phyloP scores from a whole-genome alignment of 441 rosid species.

The Jatropha podagrica region DNA sequence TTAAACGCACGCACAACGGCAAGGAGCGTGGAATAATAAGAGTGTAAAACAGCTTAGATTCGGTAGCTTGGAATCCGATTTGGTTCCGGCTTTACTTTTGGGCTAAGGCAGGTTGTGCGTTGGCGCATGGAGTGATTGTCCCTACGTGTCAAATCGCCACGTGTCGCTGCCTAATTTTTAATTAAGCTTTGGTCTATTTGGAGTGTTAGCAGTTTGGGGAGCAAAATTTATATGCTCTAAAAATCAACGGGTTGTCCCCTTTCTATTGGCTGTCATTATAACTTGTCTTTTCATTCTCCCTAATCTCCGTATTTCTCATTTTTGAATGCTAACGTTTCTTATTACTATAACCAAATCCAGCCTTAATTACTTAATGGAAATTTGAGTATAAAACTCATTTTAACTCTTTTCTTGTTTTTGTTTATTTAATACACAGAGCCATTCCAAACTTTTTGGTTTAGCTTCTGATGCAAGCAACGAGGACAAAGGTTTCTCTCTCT shows the following conservation, averaged over 20 bases:
- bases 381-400: too few relatives aligned
- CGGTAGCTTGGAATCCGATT: constrained; percentile 28
- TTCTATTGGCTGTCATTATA: not conserved
- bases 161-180: not conserved
- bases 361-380: too few relatives aligned
- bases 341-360: too few relatives aligned
- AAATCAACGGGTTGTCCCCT: not conserved
- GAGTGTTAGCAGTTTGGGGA: constrained; percentile 5
- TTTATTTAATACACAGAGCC: too few relatives aligned
- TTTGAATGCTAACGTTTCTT: too few relatives aligned
- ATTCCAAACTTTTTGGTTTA: too few relatives aligned
- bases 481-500: not conserved
- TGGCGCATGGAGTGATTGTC: constrained; percentile 20
- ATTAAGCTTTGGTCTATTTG: too few relatives aligned
- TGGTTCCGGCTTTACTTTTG: constrained; percentile 29
- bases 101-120: constrained; percentile 21
- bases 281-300: too few relatives aligned
- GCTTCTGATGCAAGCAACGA: not conserved
- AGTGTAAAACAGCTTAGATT: constrained; percentile 22
- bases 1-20: not conserved
- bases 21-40: constrained; percentile 6
- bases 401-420: too few relatives aligned
- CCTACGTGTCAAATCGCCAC: not conserved
- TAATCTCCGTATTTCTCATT: not conserved
- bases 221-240: not conserved